Evolutionary conservation across 768 basidiomycete species (phyloP).

Genomic region (Leccinum olivaceopallidum): DNA sequence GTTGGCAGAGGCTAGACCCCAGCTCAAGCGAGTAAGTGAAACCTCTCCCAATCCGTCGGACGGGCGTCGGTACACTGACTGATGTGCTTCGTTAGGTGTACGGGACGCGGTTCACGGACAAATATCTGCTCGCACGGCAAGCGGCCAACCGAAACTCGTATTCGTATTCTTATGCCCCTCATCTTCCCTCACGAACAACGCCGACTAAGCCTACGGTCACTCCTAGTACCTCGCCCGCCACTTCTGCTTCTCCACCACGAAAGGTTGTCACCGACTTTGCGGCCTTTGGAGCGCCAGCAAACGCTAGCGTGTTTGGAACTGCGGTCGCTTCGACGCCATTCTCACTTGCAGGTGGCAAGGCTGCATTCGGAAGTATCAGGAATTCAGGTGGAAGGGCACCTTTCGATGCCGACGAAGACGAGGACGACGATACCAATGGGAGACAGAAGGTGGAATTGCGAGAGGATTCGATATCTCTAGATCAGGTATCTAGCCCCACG

Average conservation of each 20-base stretch:
- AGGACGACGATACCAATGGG: conserved; percentile 63
- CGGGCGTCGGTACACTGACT: conserved; percentile 6
- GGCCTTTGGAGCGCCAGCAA: conserved; percentile 74
- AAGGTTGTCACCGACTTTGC: conserved; percentile 90
- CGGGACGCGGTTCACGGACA: conserved; percentile 96
- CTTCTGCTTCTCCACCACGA: conserved; percentile 68
- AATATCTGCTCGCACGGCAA: conserved; percentile 81
- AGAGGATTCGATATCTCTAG: conserved; percentile 87
- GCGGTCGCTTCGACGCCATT: conserved; percentile 81
- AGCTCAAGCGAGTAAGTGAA: conserved; percentile 71
- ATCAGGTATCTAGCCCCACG: conserved; percentile 62
- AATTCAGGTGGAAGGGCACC: conserved; percentile 33
- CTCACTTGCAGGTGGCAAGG: conserved; percentile 75
- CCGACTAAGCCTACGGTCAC: conserved; percentile 38
- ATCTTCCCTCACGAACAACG: conserved; percentile 44
- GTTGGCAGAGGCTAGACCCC: conserved; percentile 70
- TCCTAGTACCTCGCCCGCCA: conserved; percentile 22
- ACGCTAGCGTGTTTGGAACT: conserved; percentile 80
- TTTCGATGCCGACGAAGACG: conserved; percentile 71
- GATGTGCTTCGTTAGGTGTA: conserved; percentile 57
- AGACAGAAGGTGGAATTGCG: conserved; percentile 74
- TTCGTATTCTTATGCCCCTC: conserved; percentile 55
- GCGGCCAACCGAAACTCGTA: conserved; percentile 51
- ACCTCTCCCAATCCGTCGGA: neutral
- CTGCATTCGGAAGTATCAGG: conserved; percentile 82